Percentiles rank a stretch among this genome's conserved stretches.
Conservation (phyloP, 352 stramenopile genomes). For the Peronospora tabacina region DNA sequence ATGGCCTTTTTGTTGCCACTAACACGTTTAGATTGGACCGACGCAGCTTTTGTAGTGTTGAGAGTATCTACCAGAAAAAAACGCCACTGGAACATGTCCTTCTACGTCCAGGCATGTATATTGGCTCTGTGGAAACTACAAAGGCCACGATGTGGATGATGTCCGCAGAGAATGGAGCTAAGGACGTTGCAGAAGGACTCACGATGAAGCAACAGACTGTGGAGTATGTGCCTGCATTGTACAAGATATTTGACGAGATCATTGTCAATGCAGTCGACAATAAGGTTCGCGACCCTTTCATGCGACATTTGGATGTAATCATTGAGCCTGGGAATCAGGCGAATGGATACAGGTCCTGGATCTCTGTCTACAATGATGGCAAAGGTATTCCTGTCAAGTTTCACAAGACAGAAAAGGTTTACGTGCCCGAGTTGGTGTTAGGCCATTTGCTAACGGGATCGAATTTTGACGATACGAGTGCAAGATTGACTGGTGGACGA, state of each 20-base stretch:
- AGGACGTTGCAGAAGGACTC: slow-evolving; percentile 23
- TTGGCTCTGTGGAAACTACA: slow-evolving; percentile 76
- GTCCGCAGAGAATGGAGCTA: slow-evolving; percentile 18
- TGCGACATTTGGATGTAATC: slow-evolving; percentile 66
- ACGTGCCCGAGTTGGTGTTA: slow-evolving; percentile 97
- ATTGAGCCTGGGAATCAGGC: slow-evolving; percentile 54
- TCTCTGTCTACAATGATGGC: slow-evolving; percentile 98
- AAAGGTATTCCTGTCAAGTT: slow-evolving; percentile 95
- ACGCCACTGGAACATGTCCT: slow-evolving; percentile 86
- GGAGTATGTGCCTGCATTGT: slow-evolving; percentile 86
- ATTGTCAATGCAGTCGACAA: slow-evolving; percentile 98
- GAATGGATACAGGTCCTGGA: slow-evolving; percentile 66
- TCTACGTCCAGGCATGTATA: slow-evolving; percentile 88
- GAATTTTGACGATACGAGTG: slow-evolving; percentile 98
- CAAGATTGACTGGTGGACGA: slow-evolving; percentile 94
- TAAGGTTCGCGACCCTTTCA: slow-evolving; percentile 77
- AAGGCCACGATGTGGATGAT: slow-evolving; percentile 80
- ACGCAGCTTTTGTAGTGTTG: slow-evolving; percentile 40
- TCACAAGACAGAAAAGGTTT: slow-evolving; percentile 96
- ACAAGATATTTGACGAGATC: slow-evolving; percentile 99
- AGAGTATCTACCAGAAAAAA: slow-evolving; percentile 87
- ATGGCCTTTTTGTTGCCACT: background rate
- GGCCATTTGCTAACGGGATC: slow-evolving; percentile 97
- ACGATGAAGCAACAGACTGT: slow-evolving; percentile 70
- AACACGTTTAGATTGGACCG: slow-evolving; percentile 1